Evolutionary conservation across 441 rosid genomes (phyloP).

Genomic region (Croton setiger): DNA sequence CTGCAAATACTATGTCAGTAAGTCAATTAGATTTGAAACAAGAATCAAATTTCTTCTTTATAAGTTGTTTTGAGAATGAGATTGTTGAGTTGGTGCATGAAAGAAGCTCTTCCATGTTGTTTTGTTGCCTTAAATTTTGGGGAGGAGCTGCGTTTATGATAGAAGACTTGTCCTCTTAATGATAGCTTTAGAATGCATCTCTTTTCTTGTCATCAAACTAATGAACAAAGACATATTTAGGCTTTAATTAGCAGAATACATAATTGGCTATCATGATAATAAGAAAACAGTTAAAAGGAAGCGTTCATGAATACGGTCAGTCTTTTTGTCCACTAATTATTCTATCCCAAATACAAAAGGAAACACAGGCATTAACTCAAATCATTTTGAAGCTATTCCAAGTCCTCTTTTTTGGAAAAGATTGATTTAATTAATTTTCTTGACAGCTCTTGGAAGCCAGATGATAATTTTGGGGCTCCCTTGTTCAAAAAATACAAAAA

Average conservation of each 20-base stretch:
- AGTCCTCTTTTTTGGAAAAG: conserved; percentile 23
- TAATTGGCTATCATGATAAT: background rate
- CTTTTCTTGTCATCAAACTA: too few relatives aligned
- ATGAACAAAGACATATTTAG: too few relatives aligned
- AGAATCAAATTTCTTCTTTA: background rate
- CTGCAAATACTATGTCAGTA: conserved; percentile 25
- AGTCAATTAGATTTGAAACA: background rate
- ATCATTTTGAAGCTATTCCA: conserved; percentile 32
- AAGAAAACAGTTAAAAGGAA: conserved; percentile 10
- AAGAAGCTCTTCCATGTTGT: background rate
- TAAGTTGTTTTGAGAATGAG: background rate
- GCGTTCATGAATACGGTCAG: conserved; percentile 21
- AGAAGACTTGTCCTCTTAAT: background rate
- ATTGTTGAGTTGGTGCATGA: background rate
- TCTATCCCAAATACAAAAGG: background rate
- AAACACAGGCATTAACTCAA: background rate
- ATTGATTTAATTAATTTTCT: conserved; percentile 30
- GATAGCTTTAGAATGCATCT: too few relatives aligned
- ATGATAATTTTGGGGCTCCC: conserved; percentile 11
- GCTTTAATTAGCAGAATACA: background rate
- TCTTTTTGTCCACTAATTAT: conserved; percentile 23
- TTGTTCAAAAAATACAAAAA: conserved; percentile 19
- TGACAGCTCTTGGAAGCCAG: conserved; percentile 19
- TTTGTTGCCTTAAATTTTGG: background rate
- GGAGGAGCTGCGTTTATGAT: too few relatives aligned